These are phyloP conservation scores for Gossypium herbaceum DNA, from an alignment of 345 rosid genomes.

Conservation along the genomic window DNA sequence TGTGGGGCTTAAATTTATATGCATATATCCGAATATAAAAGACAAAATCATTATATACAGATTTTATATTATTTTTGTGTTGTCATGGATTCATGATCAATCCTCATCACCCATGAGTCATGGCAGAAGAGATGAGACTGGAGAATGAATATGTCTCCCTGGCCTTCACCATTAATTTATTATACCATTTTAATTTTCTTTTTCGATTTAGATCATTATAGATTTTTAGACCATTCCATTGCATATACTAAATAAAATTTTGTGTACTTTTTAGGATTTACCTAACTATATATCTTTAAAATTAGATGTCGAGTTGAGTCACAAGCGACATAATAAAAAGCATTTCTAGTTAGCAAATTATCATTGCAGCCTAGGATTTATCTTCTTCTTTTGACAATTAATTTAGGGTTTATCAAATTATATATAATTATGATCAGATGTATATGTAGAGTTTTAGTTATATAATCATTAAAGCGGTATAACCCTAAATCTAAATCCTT, in stretches of 20 bases:
- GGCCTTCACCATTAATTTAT: background rate
- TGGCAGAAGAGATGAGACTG: background rate
- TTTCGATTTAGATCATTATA: background rate
- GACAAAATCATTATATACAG: slow-evolving; percentile 3
- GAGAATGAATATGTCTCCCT: background rate
- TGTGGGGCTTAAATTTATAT: background rate
- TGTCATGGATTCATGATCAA: slow-evolving; percentile 5
- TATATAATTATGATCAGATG: too few relatives aligned
- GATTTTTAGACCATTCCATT: background rate
- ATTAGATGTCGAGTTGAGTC: background rate
- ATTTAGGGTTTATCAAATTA: background rate
- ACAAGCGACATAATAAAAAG: too few relatives aligned
- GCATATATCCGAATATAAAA: background rate
- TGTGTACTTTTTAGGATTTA: background rate
- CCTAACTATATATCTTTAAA: background rate
- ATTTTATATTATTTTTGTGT: background rate
- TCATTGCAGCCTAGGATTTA: too few relatives aligned
- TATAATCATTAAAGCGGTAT: too few relatives aligned
- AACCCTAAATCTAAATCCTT: too few relatives aligned
- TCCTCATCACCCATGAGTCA: background rate
- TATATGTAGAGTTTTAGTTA: background rate
- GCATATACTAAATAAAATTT: background rate
- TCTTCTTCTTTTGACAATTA: too few relatives aligned
- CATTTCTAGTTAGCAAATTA: too few relatives aligned
- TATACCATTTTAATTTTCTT: background rate